Evolutionary conservation across 192 early-diverging fungal genomes (phyloP).

Genomic region (Chytriomyces hyalinus): DNA sequence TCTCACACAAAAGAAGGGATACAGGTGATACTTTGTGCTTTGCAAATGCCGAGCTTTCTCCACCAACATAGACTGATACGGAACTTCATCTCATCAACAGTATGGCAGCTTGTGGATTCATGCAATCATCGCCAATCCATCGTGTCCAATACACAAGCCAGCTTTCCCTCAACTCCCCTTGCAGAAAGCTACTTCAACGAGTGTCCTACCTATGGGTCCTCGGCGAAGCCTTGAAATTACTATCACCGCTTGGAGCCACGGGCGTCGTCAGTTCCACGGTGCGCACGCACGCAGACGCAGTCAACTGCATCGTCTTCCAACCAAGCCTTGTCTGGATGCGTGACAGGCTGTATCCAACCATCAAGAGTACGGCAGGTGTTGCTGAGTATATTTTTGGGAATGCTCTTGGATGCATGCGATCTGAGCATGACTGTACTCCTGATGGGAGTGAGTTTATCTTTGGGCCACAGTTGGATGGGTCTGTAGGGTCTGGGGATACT

Average conservation of each 20-base stretch:
- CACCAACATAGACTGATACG: neutral
- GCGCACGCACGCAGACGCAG: slow-evolving; percentile 6
- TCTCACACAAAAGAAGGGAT: slow-evolving; percentile 16
- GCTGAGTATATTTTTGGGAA: slow-evolving; percentile 31
- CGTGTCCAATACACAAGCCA: slow-evolving; percentile 16
- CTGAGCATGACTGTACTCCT: slow-evolving; percentile 13
- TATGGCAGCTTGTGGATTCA: slow-evolving; percentile 32
- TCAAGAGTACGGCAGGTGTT: slow-evolving; percentile 23
- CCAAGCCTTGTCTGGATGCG: neutral
- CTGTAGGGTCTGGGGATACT: slow-evolving; percentile 26
- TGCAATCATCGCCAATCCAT: slow-evolving; percentile 19
- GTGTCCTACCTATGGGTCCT: slow-evolving; percentile 24
- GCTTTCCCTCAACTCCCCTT: slow-evolving; percentile 27
- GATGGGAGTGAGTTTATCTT: slow-evolving; percentile 16
- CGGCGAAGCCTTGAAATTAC: slow-evolving; percentile 17
- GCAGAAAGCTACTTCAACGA: slow-evolving; percentile 31
- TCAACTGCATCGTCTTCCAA: slow-evolving; percentile 9
- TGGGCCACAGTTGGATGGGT: slow-evolving; percentile 27
- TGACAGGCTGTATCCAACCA: slow-evolving; percentile 25
- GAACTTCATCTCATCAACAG: slow-evolving; percentile 1
- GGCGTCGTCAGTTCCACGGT: slow-evolving; percentile 13
- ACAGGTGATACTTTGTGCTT: neutral
- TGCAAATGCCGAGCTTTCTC: neutral
- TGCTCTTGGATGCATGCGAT: slow-evolving; percentile 37
- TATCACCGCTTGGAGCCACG: slow-evolving; percentile 30